Conservation (phyloP, 2,329 filamentous ascomycete species). For the Mariannaea elegans region DNA sequence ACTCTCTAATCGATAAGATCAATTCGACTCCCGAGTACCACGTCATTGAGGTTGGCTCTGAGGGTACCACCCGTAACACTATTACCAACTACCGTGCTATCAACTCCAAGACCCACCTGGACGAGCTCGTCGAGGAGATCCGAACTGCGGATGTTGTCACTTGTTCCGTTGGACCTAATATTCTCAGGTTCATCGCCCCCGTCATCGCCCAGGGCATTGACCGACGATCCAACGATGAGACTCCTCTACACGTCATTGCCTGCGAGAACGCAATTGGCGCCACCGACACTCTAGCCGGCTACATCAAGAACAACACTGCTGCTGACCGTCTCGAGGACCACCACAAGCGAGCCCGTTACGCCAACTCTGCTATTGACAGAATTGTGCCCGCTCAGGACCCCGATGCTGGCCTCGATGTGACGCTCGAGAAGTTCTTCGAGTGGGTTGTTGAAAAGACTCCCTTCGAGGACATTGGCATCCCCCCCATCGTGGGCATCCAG, state of each 20-base stretch:
- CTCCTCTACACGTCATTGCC: constrained; percentile 89
- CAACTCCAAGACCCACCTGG: constrained; percentile 89
- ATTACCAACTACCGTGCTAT: constrained; percentile 97
- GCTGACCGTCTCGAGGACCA: constrained; percentile 73
- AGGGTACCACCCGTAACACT: constrained; percentile 80
- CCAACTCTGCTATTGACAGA: constrained; percentile 98
- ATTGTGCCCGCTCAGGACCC: constrained; percentile 93
- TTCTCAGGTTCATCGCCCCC: constrained; percentile 95
- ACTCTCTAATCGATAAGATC: constrained; percentile 80
- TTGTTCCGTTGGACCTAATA: constrained; percentile 94
- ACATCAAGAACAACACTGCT: constrained; percentile 82
- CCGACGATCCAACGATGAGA: constrained; percentile 68
- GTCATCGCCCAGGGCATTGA: constrained; percentile 95
- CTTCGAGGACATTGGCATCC: constrained; percentile 73
- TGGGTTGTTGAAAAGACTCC: constrained; percentile 94
- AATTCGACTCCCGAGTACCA: constrained; percentile 82
- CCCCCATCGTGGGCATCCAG: constrained; percentile 86
- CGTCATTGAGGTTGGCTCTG: constrained; percentile 90
- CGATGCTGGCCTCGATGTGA: constrained; percentile 85
- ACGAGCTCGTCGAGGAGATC: constrained; percentile 85
- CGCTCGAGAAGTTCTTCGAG: constrained; percentile 98
- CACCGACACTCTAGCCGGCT: constrained; percentile 84
- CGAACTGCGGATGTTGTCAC: constrained; percentile 89
- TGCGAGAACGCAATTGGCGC: constrained; percentile 98
- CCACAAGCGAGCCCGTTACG: constrained; percentile 81